Conservation (phyloP, 2,329 filamentous ascomycete genomes). For the Epichloe hybrida region DNA sequence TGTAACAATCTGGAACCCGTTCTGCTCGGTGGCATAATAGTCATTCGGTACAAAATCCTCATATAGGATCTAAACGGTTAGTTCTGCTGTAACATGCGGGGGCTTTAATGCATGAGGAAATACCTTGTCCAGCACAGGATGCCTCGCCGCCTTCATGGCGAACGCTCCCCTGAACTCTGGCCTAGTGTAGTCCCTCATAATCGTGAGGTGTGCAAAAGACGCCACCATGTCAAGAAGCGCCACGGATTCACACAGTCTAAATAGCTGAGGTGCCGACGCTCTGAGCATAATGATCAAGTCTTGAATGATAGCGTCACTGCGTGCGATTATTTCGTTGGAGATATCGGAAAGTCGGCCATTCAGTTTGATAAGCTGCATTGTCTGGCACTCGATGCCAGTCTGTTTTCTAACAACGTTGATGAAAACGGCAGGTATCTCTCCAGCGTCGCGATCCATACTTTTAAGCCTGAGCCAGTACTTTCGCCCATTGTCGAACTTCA, state of each 20-base stretch:
- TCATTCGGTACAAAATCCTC: constrained; percentile 76
- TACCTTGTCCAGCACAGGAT: constrained; percentile 65
- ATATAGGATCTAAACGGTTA: constrained; percentile 35
- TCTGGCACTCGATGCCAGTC: constrained; percentile 75
- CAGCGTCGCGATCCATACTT: constrained; percentile 45
- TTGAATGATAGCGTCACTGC: constrained; percentile 68
- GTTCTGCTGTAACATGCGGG: constrained; percentile 7
- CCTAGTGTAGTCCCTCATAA: constrained; percentile 42
- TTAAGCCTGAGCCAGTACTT: constrained; percentile 67
- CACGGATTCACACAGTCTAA: constrained; percentile 75
- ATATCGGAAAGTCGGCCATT: constrained; percentile 68
- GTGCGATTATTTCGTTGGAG: constrained; percentile 68
- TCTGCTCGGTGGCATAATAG: constrained; percentile 67
- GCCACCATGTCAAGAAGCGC: constrained; percentile 77
- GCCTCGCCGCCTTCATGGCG: constrained; percentile 60
- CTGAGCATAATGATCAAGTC: constrained; percentile 61
- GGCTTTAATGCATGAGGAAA: not conserved
- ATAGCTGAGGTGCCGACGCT: constrained; percentile 56
- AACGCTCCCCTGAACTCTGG: constrained; percentile 57
- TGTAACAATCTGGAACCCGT: constrained; percentile 83
- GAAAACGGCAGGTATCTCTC: constrained; percentile 50
- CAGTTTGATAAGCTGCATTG: constrained; percentile 67
- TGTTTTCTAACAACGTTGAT: constrained; percentile 66
- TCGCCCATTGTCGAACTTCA: constrained; percentile 65
- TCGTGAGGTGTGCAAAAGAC: constrained; percentile 63